Evolutionary conservation across 2,329 filamentous ascomycete genomes (phyloP), one percentile per base, ranked within the genome.

Genomic region (Orbilia blumenaviensis): DNA sequence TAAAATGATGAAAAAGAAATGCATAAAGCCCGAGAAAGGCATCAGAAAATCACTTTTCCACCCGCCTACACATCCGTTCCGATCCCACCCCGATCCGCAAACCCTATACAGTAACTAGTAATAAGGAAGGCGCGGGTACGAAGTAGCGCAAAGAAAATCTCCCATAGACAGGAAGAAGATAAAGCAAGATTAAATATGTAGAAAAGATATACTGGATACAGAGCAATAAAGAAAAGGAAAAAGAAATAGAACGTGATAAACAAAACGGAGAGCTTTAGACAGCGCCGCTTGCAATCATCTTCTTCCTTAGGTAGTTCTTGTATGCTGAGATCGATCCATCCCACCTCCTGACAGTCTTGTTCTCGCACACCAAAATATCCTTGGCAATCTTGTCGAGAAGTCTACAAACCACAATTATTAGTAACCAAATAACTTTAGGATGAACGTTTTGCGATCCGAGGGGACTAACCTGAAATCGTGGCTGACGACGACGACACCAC

Each of bases 371-470:
- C 86, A 99, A 90, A 84, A 99, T 99, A 84, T 99, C 93, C 88
- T 99, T 99, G 81, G 95, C 95, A 84, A 99, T 98, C 88, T 97
- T 97, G 89, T 99, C 95, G 79, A 99, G 90, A 82, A 99, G 87
- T 87, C 94, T 96, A 80, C 58, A 48, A n/a, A 34, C 56, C 69
- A 80, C 86, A 81, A 85, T 84, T 77, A 66, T 63, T 60, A 71
- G 41, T 52, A n/a, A n/a, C n/a, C n/a, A n/a, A n/a, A n/a, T n/a
- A n/a, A n/a, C 25, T 9, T 34, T 23, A 3, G 3, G 14, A 36
- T 14, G 9, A 73, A 32, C 6, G 2, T 16, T 16, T 12, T 71
- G 68, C 38, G 21, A 41, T 8, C 16, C 27, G 62, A 81, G 78
- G 82, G 78, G 27, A 81, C 90, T 83, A 89, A 96, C 93, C 93